Evolutionary conservation across 495 filamentous ascomycete genomes (phyloP).

Genomic region (Pseudoneurospora amorphoporcata): DNA sequence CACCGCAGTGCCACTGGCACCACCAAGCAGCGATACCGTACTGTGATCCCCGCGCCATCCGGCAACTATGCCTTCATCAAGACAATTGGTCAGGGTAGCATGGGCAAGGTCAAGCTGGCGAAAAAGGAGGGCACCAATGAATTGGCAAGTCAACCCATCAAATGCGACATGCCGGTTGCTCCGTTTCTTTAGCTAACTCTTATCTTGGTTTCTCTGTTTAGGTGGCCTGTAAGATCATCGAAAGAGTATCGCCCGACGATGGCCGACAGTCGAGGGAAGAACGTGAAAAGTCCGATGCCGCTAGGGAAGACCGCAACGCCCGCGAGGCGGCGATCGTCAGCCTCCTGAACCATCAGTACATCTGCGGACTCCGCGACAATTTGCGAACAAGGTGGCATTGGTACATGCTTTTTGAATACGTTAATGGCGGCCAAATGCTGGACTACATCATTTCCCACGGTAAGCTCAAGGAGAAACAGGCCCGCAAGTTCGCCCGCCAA

Average conservation of each 20-base stretch:
- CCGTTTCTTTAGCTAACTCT: constrained; percentile 4
- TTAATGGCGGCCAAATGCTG: constrained; percentile 98
- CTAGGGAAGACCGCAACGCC: constrained; percentile 94
- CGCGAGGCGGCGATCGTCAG: constrained; percentile 96
- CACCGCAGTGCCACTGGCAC: constrained; percentile 7
- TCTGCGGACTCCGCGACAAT: constrained; percentile 93
- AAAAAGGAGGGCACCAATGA: constrained; percentile 72
- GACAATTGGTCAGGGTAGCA: constrained; percentile 94
- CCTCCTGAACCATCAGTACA: constrained; percentile 88
- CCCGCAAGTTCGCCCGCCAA: constrained; percentile 92
- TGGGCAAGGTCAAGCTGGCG: constrained; percentile 91
- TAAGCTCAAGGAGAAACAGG: constrained; percentile 95
- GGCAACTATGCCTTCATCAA: constrained; percentile 91
- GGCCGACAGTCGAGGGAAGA: constrained; percentile 61
- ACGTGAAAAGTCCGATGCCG: constrained; percentile 78
- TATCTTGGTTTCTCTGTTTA: constrained; percentile 22
- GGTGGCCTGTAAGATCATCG: constrained; percentile 97
- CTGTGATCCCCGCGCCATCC: constrained; percentile 70
- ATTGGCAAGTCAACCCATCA: constrained; percentile 53
- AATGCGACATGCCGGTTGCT: constrained; percentile 1
- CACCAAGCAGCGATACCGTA: constrained; percentile 55
- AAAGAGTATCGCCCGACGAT: constrained; percentile 76
- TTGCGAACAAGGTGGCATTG: constrained; percentile 94
- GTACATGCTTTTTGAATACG: constrained; percentile 99
- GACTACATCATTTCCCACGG: constrained; percentile 99